Conservation (phyloP, 345 rosid genomes). For the Populus davidiana region DNA sequence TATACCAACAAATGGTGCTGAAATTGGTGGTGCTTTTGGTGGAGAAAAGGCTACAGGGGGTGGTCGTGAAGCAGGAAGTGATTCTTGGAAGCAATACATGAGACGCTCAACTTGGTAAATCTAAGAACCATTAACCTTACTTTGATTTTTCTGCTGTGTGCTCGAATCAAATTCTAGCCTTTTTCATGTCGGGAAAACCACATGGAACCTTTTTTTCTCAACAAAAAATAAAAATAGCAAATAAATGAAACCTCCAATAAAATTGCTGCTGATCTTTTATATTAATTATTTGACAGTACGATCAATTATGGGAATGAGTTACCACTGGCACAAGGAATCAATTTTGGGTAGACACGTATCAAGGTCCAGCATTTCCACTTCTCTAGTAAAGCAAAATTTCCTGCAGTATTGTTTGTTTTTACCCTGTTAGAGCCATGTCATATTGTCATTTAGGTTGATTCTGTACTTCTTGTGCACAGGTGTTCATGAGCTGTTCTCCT, state of each 20-base stretch:
- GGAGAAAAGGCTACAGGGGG: conserved; percentile 97
- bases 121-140: neutral
- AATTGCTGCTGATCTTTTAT: neutral
- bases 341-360: conserved; percentile 54
- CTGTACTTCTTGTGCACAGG: conserved; percentile 2
- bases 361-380: conserved; percentile 9
- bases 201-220: neutral
- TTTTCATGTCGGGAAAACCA: neutral
- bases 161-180: neutral
- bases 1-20: conserved; percentile 98
- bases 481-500: conserved; percentile 1
- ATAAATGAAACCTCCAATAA: neutral
- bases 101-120: conserved; percentile 90
- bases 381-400: neutral
- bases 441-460: neutral
- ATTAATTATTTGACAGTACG: conserved; percentile 48
- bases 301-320: conserved; percentile 89
- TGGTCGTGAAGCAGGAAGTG: conserved; percentile 98
- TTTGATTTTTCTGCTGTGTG: neutral
- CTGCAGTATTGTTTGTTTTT: neutral
- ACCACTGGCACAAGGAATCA: conserved; percentile 96
- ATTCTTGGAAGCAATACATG: conserved; percentile 99
- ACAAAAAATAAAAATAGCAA: neutral
- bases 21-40: conserved; percentile 96
- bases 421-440: neutral